Percentiles rank a stretch among this genome's conserved stretches.
These are phyloP conservation scores for Monascus ruber DNA, from an alignment of 2,329 filamentous ascomycete species.

Conservation along the genomic window DNA sequence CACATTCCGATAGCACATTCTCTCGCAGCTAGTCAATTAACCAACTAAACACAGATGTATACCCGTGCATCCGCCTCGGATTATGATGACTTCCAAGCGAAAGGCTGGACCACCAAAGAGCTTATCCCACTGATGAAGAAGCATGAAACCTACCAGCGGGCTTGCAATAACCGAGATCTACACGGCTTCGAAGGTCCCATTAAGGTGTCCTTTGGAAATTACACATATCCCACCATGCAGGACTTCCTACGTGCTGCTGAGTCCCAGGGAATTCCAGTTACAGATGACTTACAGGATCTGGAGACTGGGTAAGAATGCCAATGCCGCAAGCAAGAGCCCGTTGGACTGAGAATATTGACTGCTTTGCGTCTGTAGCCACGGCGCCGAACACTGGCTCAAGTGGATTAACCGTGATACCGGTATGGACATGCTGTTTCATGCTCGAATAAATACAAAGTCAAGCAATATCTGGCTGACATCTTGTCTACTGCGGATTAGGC, in stretches of 20 bases:
- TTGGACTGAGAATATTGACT: neutral
- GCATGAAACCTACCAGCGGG: constrained; percentile 65
- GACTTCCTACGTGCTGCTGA: constrained; percentile 65
- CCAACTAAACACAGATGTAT: constrained; percentile 47
- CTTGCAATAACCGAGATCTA: constrained; percentile 49
- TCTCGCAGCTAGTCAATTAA: neutral
- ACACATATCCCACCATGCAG: constrained; percentile 71
- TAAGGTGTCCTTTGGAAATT: constrained; percentile 71
- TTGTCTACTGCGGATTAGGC: constrained; percentile 40
- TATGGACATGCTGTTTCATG: constrained; percentile 24
- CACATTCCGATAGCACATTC: neutral
- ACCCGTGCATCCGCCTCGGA: constrained; percentile 60
- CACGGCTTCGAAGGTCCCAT: constrained; percentile 73
- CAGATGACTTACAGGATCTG: constrained; percentile 67
- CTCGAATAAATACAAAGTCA: neutral
- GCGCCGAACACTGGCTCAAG: constrained; percentile 74
- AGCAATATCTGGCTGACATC: neutral
- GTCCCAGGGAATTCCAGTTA: constrained; percentile 61
- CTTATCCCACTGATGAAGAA: constrained; percentile 68
- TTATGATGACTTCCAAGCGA: constrained; percentile 68
- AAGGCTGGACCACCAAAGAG: constrained; percentile 69
- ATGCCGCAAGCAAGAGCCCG: neutral
- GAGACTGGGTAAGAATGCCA: constrained; percentile 22
- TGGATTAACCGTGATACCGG: constrained; percentile 60
- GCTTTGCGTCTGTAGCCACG: constrained; percentile 33